Evolutionary conservation across 768 basidiomycete species (phyloP).

Genomic region (Amanita subjunquillea): DNA sequence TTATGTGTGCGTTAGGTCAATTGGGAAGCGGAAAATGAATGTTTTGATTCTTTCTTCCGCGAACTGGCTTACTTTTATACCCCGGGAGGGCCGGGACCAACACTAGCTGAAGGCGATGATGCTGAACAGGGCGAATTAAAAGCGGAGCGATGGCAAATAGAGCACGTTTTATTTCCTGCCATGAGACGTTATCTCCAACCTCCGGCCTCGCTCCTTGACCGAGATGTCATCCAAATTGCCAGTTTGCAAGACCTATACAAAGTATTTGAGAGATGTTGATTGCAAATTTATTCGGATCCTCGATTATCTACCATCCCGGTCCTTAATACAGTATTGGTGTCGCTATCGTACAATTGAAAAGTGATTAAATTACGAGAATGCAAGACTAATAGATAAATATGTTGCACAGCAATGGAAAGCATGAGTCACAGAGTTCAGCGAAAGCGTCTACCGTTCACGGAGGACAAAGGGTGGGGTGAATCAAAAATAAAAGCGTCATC

Average conservation of each 20-base stretch:
- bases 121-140: conserved; percentile 33
- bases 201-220: conserved; percentile 55
- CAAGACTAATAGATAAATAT: conserved; percentile 9
- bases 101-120: conserved; percentile 8
- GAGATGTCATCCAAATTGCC: conserved; percentile 80
- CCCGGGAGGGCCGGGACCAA: conserved; percentile 35
- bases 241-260: conserved; percentile 87
- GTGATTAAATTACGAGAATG: conserved; percentile 1
- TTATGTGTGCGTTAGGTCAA: conserved; percentile 16
- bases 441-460: conserved; percentile 35
- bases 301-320: neutral
- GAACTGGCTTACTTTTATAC: conserved; percentile 91
- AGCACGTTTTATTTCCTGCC: conserved; percentile 85
- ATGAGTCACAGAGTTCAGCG: conserved; percentile 15
- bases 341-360: neutral
- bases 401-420: conserved; percentile 5
- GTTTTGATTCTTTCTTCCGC: conserved; percentile 76
- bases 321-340: neutral
- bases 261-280: conserved; percentile 87
- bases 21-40: conserved; percentile 78
- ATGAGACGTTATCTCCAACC: conserved; percentile 68
- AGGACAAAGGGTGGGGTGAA: conserved; percentile 33
- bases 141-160: conserved; percentile 75
- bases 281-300: neutral
- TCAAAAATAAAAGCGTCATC: conserved; percentile 58